Conservation (phyloP, 768 basidiomycete species). For the Boletus speciosus region DNA sequence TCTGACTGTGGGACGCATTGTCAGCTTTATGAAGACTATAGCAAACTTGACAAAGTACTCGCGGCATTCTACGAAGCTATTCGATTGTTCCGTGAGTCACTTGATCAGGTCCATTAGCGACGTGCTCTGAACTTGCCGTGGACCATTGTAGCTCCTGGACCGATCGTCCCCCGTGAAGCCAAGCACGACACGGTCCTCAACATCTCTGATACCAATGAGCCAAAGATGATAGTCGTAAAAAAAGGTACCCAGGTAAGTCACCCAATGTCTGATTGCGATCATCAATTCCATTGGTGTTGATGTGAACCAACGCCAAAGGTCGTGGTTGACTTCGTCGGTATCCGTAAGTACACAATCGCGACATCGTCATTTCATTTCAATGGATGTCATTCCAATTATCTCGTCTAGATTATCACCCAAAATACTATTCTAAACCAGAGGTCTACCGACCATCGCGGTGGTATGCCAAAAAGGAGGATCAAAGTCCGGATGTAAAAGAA, state of each 20-base stretch:
- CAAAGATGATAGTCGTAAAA: slow-evolving; percentile 10
- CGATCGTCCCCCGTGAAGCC: slow-evolving; percentile 26
- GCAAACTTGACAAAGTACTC: slow-evolving; percentile 26
- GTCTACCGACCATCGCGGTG: slow-evolving; percentile 38
- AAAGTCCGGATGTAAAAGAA: neutral
- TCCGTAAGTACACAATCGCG: slow-evolving; percentile 19
- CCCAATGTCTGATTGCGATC: too few species aligned
- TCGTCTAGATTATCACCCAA: slow-evolving; percentile 33
- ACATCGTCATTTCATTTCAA: neutral
- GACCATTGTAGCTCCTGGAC: slow-evolving; percentile 24
- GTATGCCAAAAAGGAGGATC: slow-evolving; percentile 21
- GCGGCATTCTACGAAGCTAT: slow-evolving; percentile 28
- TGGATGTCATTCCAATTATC: neutral
- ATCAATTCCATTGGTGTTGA: neutral
- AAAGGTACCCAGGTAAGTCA: slow-evolving; percentile 21
- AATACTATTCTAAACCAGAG: slow-evolving; percentile 34
- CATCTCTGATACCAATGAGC: slow-evolving; percentile 8
- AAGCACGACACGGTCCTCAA: slow-evolving; percentile 25
- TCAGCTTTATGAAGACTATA: slow-evolving; percentile 25
- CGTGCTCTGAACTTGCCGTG: neutral
- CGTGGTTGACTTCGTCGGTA: slow-evolving; percentile 27
- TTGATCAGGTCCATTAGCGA: neutral
- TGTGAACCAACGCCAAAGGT: slow-evolving; percentile 2
- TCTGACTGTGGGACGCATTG: neutral
- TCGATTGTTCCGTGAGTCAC: slow-evolving; percentile 29